Evolutionary conservation across 2,329 filamentous ascomycete species (phyloP), one percentile per base, ranked within the genome.

Genomic region (Penicillium vulpinum): DNA sequence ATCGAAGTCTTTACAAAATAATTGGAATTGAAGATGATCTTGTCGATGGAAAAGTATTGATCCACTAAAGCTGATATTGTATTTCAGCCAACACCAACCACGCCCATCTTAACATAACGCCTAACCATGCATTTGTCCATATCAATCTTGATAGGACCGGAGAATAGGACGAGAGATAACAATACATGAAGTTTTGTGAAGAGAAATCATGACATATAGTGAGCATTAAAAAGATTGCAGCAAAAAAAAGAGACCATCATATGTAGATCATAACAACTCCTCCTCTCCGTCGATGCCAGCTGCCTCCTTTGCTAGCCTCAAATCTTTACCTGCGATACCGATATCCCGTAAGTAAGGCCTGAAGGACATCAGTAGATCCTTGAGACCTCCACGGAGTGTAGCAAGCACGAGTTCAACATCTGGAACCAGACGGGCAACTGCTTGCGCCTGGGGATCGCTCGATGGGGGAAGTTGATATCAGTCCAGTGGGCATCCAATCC

Each of bases 341-440:
- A 96, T 77, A 59, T 90, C 86, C 35, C 79, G 77, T 61, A 88
- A 82, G 73, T 92, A 97, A 56, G 85, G 84, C 56, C 87, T 89
- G 75, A 96, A 97, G 22, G 83, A 85, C 11, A 77, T 71, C 35
- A 97, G 66, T 5, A 97, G 78, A 54, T 85, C 82, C 40, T 78
- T 77, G 44, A 97, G 77, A 0, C 86, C 86, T 4, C 77, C 78
- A 69, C 84, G 88, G 64, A 97, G 70, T 16, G 85, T 83, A 16
- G 81, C 76, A 43, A 91, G 63, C 11, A 96, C 80, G 39, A 84
- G 80, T 21, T 92, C 85, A n/a, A 95, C 86, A 65, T 93, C 90
- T 0, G 75, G 74, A 2, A 83, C 74, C 5, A 72, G 74, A 46
- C 76, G 75, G 22, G 76, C 73, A 38, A 66, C 58, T 62, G 67